Base-by-base conservation (phyloP, 2,329 filamentous ascomycete species). In the Paraconiothyrium brasiliense region DNA sequence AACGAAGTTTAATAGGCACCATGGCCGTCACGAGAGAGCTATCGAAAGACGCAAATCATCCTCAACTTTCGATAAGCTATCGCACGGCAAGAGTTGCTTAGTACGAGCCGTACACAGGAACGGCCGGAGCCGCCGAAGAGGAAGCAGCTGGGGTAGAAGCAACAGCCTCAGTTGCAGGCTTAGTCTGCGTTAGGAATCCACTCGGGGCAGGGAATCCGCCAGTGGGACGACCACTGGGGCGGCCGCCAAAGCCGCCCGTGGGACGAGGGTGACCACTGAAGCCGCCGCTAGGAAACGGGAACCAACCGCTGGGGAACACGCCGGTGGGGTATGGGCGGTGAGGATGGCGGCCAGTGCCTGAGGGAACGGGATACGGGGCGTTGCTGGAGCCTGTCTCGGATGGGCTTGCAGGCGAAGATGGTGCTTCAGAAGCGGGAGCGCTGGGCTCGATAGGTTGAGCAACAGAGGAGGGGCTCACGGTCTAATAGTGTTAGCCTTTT, bases 241-340 rank as follows among this genome's bases (percentile, higher is more conserved):
- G 39, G 32, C 37, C 32, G 2, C 49, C 51, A 43, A 54, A 54
- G 16, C 13, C 35, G 16, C 51, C 51, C 22, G 51, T 44, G 14
- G 51, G 51, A 43, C 35, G 51, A 24, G 52, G 52, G 14, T 39
- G 52, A 10, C 37, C 37, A 10, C 52, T 9, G 30, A 55, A 55
- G 9, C 52, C 52, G 24, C 46, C 46, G 9, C 51, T 43, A 11
- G 35, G 35, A 24, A 20, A 43, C 6, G 35, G 37, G n/a, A 32
- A 30, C 51, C 35, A 32, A 10, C 52, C 24, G 24, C 50, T 54
- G 4, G 50, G 50, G 37, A 30, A 30, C 1, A 3, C 13, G 9
- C 52, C 52, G 34, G 52, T 55, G 16, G 52, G 52, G 39, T 55
- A 24, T 32, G 52, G 52, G 7, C 24, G 39, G 30, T 55, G 52